Conservation (phyloP, 2,329 filamentous ascomycete species). For the Lecanicillium sp. region DNA sequence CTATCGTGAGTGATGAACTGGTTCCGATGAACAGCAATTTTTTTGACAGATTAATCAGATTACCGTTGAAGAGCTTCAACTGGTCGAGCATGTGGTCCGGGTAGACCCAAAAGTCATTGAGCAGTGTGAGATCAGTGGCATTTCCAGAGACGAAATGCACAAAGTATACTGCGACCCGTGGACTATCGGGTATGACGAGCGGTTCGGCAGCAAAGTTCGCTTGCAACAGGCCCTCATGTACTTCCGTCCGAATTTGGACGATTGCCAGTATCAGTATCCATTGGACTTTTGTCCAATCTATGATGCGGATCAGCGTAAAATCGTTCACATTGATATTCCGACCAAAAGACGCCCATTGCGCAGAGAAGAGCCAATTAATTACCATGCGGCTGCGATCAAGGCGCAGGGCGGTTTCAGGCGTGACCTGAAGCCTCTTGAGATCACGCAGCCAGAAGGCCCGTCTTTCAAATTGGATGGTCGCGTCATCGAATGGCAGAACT, state of each 20-base stretch:
- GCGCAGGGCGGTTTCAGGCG: conserved; percentile 67
- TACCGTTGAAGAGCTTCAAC: conserved; percentile 79
- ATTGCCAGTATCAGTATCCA: conserved; percentile 85
- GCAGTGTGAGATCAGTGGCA: conserved; percentile 73
- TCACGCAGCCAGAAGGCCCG: conserved; percentile 82
- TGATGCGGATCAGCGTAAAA: conserved; percentile 69
- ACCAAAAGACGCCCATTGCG: conserved; percentile 67
- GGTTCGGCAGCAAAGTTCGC: conserved; percentile 69
- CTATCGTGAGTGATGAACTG: conserved; percentile 47
- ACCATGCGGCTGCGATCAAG: conserved; percentile 66
- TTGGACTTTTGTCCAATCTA: conserved; percentile 93
- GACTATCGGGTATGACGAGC: conserved; percentile 92
- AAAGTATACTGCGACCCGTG: conserved; percentile 95
- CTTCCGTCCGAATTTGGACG: conserved; percentile 77
- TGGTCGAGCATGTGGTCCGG: conserved; percentile 66
- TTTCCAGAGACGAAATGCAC: conserved; percentile 68
- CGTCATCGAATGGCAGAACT: conserved; percentile 82
- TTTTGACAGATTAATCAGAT: no score
- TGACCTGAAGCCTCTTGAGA: conserved; percentile 79
- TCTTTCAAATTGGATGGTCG: conserved; percentile 73
- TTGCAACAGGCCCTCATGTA: conserved; percentile 95
- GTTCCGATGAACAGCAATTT: no score
- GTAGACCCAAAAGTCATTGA: conserved; percentile 78
- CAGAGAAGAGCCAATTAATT: conserved; percentile 67
- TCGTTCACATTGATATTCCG: conserved; percentile 79